Evolutionary conservation across 345 rosid species (phyloP), one percentile per base, ranked within the genome.

Genomic region (Draba incana): DNA sequence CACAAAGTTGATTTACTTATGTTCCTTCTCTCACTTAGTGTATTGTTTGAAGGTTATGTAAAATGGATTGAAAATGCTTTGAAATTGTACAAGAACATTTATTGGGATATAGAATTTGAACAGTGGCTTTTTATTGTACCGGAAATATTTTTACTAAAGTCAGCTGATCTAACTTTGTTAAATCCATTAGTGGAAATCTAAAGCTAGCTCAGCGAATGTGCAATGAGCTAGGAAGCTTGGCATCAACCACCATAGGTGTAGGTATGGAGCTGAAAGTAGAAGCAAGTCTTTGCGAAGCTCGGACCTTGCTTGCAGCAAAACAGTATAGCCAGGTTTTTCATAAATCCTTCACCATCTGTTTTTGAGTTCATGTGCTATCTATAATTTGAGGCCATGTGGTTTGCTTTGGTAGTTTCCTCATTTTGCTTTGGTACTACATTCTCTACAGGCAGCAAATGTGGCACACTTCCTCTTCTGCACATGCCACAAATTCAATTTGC

Each of bases 281-380:
- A 81, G 96, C 98, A 75, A 77, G 90, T 81, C 86, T 94, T 82
- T 88, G 93, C 51, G 87, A 81, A 78, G 92, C 96, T 70, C 88
- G 97, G 39, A 94, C 96, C 13, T 84, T 94, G 81, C 96, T 94
- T 73, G 96, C 98, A 50, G 97, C 95, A 45, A 87, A 94, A 52
- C 95, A 94, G 81, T 91, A 82, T 80, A 80, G 88, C 57, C 86
- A 91, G 99, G 99, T 92, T 82, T 59, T 56, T 59, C 25, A 8
- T 15, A 59, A 20, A 44, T 45, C 63, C 31, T 46, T 64, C 52
- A 58, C 53, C 31, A 51, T 60, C 44, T 66, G 54, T 50, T 30
- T 8, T 42, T 10, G 42, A 46, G 15, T 13, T 38, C 23, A 49
- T 20, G 11, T 43, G 15, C 10, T 41, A 70, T 68, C 28, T 57